Evolutionary conservation across 805 yeast species (phyloP), one percentile per base, ranked within the genome.

Genomic region (Ogataea wickerhamii): DNA sequence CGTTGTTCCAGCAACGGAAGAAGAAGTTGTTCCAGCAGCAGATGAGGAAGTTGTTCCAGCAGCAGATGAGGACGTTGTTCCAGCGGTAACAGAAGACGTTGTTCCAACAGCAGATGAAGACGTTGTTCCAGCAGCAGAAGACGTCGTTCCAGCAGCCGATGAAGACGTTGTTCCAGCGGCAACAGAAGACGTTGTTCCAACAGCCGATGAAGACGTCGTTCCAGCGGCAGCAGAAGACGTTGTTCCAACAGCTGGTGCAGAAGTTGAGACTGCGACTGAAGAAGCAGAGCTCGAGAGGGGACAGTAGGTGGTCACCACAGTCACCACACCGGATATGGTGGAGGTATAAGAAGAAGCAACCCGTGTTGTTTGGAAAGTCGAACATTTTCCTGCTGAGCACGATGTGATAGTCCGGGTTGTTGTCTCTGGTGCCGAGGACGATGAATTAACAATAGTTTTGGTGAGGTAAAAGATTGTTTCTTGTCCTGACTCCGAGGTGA

Each of bases 331-430:
- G 3, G 47, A 40, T 29, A 49, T 32, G 6, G 44, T 41, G 4
- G 50, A 45, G n/a, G 51, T 44, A 43, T 55, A 55, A 5, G 50
- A 45, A 16, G 56, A 51, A 17, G 47, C 45, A 18, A 49, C 36
- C 24, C 48, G 51, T 16, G 34, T 22, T 4, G 55, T 42, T 3
- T 53, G 43, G 28, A 36, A 25, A 0, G 46, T 41, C n/a, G 48
- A 32, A 26, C 52, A 49, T 7, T 36, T 28, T 2, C 44, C 45
- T 12, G 39, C 35, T 10, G 44, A 36, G 22, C 44, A 45, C 11
- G 47, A 38, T 19, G 58, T 49, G 28, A 45, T 27, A 20, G 49
- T 36, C n/a, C 45, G 34, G 20, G 36, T 45, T 25, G 39, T 42
- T 23, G 48, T 43, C 18, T 44, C 40, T 23, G 37, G 35, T 27